Base-by-base conservation (phyloP, 371 early-diverging fungal species). In the Sporodiniella umbellata region DNA sequence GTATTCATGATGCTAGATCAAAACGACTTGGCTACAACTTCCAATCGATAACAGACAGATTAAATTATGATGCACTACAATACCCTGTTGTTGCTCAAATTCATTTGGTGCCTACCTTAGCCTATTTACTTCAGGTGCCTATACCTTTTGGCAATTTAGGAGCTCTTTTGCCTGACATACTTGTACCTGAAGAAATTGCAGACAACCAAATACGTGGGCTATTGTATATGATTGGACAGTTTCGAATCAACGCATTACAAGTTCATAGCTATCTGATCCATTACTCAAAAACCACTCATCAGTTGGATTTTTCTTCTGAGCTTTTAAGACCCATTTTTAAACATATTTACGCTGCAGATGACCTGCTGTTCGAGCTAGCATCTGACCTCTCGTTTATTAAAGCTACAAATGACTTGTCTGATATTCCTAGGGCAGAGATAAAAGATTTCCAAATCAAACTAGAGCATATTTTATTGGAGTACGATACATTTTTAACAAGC, bases 121-220 rank as follows among this genome's bases (percentile, higher is more conserved):
- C 89, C 0, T 65, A 86, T 26, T 56, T 93, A 19, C 48, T 93
- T 19, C 83, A 84, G 11, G 40, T 90, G 0, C 90, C 92, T 1
- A 89, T 92, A 39, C 94, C 95, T 0, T 91, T 85, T 68, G 90
- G 87, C 21, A 93, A 87, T 54, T 66, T 95, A 10, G 95, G 95
- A 8, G 75, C 81, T 0, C 47, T 92, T n/a, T 84, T 95, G 22
- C 92, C 93, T 0, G 88, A 93, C 38, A 54, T 83, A 0, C 53
- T 86, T 11, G 43, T 53, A 5, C 55, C 70, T 10, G 53, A 45
- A 21, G 31, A 42, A 12, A 48, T 38, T 15, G 51, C 50, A 5
- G 45, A 53, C 8, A 15, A 65, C 19, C 52, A 62, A 38, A 37
- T 80, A 45, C 48, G 52, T 35, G 58, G 66, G 33, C 57, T 92